phyloP scores from a whole-genome alignment of 1,139 yeast genomes.

The Groenewaldozyma auringiensis region DNA sequence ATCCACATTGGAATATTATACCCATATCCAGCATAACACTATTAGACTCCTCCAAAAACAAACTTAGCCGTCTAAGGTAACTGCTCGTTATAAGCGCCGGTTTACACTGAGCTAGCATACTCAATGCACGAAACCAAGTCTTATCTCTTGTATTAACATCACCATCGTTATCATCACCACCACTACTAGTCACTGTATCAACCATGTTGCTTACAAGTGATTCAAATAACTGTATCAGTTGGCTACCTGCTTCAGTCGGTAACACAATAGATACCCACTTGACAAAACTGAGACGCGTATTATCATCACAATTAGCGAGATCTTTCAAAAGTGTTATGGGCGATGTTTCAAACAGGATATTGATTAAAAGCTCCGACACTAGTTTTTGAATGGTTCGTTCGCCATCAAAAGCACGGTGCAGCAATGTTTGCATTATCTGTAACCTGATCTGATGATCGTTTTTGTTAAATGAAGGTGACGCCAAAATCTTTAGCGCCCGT shows the following conservation, averaged over 20 bases:
- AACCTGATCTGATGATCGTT: neutral
- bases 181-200: neutral
- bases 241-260: neutral
- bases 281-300: neutral
- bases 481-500: neutral
- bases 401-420: neutral
- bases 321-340: neutral
- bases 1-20: neutral
- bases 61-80: neutral
- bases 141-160: neutral
- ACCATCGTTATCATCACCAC: no score
- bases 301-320: neutral
- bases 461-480: neutral
- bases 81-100: neutral
- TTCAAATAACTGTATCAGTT: no score
- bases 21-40: neutral
- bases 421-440: constrained; percentile 1
- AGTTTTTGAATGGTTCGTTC: neutral
- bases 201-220: neutral
- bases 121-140: neutral
- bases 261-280: neutral
- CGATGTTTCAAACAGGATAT: neutral
- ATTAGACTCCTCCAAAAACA: neutral
- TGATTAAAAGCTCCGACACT: neutral
- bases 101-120: neutral